Conservation (phyloP, 257 asterid species). For the Misopates orontium region DNA sequence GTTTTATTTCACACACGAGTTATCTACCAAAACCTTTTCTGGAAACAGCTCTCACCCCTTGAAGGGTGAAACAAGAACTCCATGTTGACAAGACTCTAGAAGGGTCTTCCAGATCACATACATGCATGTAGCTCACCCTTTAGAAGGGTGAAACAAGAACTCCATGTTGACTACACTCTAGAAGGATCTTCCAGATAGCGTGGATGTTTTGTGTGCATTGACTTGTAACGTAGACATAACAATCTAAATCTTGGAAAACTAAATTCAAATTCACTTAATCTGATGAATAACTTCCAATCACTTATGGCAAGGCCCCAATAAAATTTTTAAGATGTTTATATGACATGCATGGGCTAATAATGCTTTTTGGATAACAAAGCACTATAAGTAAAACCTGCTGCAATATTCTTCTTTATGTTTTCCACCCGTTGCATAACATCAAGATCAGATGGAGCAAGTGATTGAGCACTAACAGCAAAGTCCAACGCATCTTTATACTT, state of each 20-base stretch:
- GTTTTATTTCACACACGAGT: background rate
- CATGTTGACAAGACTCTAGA: slow-evolving; percentile 15
- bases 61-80: slow-evolving; percentile 11
- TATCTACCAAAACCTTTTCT: background rate
- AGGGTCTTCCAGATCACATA: slow-evolving; percentile 10
- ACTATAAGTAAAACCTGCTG: slow-evolving; percentile 58
- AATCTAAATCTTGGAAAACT: background rate
- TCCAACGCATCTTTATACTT: slow-evolving; percentile 82
- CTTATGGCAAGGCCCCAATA: background rate
- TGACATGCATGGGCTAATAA: slow-evolving; percentile 8
- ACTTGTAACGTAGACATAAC: slow-evolving; percentile 6
- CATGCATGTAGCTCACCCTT: background rate
- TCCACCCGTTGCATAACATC: slow-evolving; percentile 69
- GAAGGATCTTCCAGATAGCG: slow-evolving; percentile 19
- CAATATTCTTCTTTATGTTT: slow-evolving; percentile 52
- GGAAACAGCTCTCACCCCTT: slow-evolving; percentile 19
- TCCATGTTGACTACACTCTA: slow-evolving; percentile 12
- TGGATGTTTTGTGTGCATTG: background rate
- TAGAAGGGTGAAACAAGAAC: slow-evolving; percentile 12
- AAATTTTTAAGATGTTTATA: background rate
- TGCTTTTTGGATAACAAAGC: slow-evolving; percentile 23
- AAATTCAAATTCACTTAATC: background rate
- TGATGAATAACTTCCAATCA: background rate
- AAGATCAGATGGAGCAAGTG: slow-evolving; percentile 62
- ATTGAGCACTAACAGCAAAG: slow-evolving; percentile 73